Conservation (phyloP, 2,329 filamentous ascomycete species). For the Alternaria novae-zelandiae region DNA sequence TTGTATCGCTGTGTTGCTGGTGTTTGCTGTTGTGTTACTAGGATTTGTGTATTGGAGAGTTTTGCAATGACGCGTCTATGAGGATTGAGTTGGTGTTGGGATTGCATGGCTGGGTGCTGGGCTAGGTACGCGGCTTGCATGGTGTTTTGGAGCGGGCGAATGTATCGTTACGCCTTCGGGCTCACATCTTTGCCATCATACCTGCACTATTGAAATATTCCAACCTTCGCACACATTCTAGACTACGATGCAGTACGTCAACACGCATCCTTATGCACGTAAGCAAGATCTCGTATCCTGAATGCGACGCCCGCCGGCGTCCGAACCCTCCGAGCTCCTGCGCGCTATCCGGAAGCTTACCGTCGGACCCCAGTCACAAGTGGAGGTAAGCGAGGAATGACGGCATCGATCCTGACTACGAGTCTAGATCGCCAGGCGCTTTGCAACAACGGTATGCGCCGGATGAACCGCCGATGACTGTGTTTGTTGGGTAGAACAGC, state of each 20-base stretch:
- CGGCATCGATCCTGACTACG: conserved; percentile 34
- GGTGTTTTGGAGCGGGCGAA: conserved; percentile 3
- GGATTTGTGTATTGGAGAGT: conserved; percentile 5
- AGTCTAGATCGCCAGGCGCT: conserved; percentile 29
- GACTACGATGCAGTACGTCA: not conserved
- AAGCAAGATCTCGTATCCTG: not conserved
- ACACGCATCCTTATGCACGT: not conserved
- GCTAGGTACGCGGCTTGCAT: not conserved
- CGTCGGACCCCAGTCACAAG: not conserved
- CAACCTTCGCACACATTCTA: not conserved
- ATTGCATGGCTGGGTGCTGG: not conserved
- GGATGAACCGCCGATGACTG: not conserved
- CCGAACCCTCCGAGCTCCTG: conserved; percentile 3
- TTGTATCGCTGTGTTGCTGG: not conserved
- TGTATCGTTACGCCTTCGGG: not conserved
- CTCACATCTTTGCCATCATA: not conserved
- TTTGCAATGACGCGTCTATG: not conserved
- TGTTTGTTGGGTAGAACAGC: not conserved
- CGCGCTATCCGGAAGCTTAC: not conserved
- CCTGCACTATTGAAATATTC: not conserved
- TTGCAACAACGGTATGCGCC: conserved; percentile 10
- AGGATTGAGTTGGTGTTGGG: not conserved
- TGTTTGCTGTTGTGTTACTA: not conserved
- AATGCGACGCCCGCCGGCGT: not conserved
- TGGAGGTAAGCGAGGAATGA: conserved; percentile 24